A percentile compares a stretch with the other conserved stretches of the same genome.
Evolutionary conservation across 2,329 filamentous ascomycete species (phyloP).

Genomic region (Apiospora aurea): DNA sequence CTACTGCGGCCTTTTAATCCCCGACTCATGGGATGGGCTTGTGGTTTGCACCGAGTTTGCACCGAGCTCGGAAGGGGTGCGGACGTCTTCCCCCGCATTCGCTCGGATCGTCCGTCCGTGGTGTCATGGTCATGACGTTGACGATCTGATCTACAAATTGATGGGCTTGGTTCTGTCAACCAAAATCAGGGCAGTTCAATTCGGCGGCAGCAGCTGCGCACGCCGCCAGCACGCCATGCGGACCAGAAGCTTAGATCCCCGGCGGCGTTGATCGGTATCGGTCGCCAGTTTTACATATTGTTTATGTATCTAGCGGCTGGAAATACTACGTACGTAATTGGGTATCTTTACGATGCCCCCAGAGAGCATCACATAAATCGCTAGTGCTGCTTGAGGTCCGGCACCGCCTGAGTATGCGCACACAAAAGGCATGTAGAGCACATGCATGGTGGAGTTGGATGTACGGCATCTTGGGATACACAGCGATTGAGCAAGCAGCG

Average conservation of each 20-base stretch:
- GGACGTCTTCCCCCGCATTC: slow-evolving; percentile 10
- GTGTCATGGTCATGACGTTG: slow-evolving; percentile 13
- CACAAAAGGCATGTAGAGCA: background rate
- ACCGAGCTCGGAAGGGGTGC: slow-evolving; percentile 14
- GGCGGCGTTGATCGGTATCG: background rate
- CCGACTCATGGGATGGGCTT: background rate
- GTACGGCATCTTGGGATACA: background rate
- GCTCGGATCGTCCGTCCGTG: background rate
- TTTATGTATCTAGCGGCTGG: background rate
- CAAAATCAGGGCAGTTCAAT: background rate
- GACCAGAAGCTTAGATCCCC: background rate
- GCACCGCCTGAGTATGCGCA: background rate
- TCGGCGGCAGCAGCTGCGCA: background rate
- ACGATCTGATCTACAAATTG: slow-evolving; percentile 6
- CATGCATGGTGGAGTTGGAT: background rate
- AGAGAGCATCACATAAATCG: background rate
- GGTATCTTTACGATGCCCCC: background rate
- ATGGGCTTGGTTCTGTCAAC: background rate
- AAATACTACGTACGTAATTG: background rate
- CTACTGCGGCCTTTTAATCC: background rate
- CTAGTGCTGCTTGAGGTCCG: background rate
- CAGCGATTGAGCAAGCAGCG: background rate
- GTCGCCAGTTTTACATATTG: background rate
- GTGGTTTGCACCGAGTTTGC: slow-evolving; percentile 6
- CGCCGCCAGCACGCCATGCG: background rate